Evolutionary conservation across 768 basidiomycete species (phyloP), one percentile per base, ranked within the genome.

Genomic region (Suillus tomentosus): DNA sequence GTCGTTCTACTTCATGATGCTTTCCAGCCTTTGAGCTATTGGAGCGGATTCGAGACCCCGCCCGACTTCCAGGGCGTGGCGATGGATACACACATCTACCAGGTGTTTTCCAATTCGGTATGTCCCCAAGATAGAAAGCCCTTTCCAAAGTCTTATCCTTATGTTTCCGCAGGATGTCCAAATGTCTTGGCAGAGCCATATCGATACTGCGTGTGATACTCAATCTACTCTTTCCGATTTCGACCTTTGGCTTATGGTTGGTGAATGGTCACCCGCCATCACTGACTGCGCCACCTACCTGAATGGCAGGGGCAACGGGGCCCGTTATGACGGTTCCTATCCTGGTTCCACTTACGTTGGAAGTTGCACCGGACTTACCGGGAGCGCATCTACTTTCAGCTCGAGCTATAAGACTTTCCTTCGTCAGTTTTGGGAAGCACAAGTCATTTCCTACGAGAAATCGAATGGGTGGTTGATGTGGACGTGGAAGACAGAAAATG

Each of bases 401-500:
- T 74, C 84, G 56, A 81, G 79, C 65, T 95, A 92, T 82, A 95
- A 94, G 82, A 85, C 82, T 0, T 94, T 91, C 83, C 79, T 96
- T 50, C 79, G 92, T 40, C 84, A 92, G 72, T 86, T 81, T 73
- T 96, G 89, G 89, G 94, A 95, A 72, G 93, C 91, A 0, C 95
- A 96, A 76, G 85, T 86, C 17, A 87, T 83, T 59, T 80, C 91
- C 3, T 93, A 82, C 65, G 91, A 93, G 79, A 78, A 78, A 59
- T 87, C 79, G n/a, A 78, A 80, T 57, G 91, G 91, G 3, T 93
- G 91, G 91, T 74, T 92, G 27, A 85, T 88, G 73, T 92, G 91
- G 92, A 86, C 90, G 1, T 94, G 92, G 92, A 94, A 94, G 78
- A 75, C 91, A 0, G 92, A 94, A 75, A 78, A 78, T 65, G 89